Conservation (phyloP, 2,329 filamentous ascomycete genomes). For the Sphaceloma murrayae region DNA sequence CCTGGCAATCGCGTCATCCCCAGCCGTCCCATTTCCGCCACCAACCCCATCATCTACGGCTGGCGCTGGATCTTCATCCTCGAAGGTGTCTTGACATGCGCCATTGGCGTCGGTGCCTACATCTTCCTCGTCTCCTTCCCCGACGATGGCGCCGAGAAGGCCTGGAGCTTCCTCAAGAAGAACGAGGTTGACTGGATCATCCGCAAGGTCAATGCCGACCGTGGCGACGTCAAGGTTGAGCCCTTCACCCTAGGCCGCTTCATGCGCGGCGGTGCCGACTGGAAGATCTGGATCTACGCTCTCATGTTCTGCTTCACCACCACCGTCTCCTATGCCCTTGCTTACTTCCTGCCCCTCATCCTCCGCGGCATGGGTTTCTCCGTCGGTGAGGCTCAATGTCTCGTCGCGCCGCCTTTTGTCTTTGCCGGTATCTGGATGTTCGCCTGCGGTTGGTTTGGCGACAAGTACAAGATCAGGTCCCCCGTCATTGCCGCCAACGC, state of each 20-base stretch:
- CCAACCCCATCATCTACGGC: no score
- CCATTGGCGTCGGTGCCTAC: slow-evolving; percentile 34
- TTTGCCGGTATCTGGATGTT: slow-evolving; percentile 57
- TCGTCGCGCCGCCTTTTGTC: slow-evolving; percentile 59
- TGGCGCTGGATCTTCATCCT: slow-evolving; percentile 36
- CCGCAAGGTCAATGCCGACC: slow-evolving; percentile 41
- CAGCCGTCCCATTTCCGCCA: no score
- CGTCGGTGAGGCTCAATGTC: slow-evolving; percentile 55
- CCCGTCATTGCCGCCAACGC: slow-evolving; percentile 58
- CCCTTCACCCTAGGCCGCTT: slow-evolving; percentile 40
- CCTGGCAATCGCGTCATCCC: no score
- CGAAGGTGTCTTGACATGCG: slow-evolving; percentile 32
- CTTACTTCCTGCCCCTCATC: slow-evolving; percentile 71
- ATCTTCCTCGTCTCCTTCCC: slow-evolving; percentile 39
- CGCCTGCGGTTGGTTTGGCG: slow-evolving; percentile 51
- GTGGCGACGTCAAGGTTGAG: slow-evolving; percentile 40
- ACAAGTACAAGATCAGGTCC: slow-evolving; percentile 56
- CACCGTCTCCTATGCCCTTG: slow-evolving; percentile 63
- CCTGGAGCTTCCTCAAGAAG: slow-evolving; percentile 35
- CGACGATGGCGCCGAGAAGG: slow-evolving; percentile 32
- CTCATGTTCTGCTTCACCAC: slow-evolving; percentile 53
- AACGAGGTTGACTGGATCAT: slow-evolving; percentile 40
- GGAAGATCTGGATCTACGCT: slow-evolving; percentile 47
- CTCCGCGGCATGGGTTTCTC: slow-evolving; percentile 56
- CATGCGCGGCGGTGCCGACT: slow-evolving; percentile 38